phyloP scores from a whole-genome alignment of 805 yeast genomes.

The Candida xiaguanensis region DNA sequence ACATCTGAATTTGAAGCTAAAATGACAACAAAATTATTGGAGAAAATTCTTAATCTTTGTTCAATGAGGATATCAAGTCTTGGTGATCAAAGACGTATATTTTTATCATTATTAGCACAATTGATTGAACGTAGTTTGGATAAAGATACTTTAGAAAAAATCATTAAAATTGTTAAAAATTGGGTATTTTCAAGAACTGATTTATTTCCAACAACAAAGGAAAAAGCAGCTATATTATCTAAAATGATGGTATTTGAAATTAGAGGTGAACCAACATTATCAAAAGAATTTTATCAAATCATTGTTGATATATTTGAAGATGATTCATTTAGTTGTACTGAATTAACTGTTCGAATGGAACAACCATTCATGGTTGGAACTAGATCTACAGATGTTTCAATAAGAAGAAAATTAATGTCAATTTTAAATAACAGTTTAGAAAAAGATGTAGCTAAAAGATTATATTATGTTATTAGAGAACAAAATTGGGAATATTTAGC shows the following conservation, averaged over 20 bases:
- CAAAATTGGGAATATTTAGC: conserved; percentile 97
- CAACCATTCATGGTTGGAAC: conserved; percentile 96
- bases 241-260: conserved; percentile 93
- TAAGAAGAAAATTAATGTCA: conserved; percentile 73
- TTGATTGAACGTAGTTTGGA: conserved; percentile 86
- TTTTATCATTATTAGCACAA: conserved; percentile 81
- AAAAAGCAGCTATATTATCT: conserved; percentile 87
- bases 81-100: conserved; percentile 91
- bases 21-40: conserved; percentile 72
- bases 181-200: conserved; percentile 89
- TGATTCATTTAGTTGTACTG: conserved; percentile 72
- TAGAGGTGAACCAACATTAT: conserved; percentile 75
- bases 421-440: conserved; percentile 79
- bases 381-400: conserved; percentile 67
- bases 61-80: conserved; percentile 78
- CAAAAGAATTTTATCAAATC: conserved; percentile 78
- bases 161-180: conserved; percentile 70
- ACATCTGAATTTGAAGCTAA: conserved; percentile 67
- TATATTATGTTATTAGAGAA: conserved; percentile 84
- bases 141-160: conserved; percentile 65
- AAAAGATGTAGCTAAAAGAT: conserved; percentile 68
- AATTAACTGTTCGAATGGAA: conserved; percentile 90
- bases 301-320: conserved; percentile 86
- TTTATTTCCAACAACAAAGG: conserved; percentile 90
- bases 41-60: conserved; percentile 71